Base-by-base conservation (phyloP, 2,329 filamentous ascomycete species). In the Aspergillus sp. region DNA sequence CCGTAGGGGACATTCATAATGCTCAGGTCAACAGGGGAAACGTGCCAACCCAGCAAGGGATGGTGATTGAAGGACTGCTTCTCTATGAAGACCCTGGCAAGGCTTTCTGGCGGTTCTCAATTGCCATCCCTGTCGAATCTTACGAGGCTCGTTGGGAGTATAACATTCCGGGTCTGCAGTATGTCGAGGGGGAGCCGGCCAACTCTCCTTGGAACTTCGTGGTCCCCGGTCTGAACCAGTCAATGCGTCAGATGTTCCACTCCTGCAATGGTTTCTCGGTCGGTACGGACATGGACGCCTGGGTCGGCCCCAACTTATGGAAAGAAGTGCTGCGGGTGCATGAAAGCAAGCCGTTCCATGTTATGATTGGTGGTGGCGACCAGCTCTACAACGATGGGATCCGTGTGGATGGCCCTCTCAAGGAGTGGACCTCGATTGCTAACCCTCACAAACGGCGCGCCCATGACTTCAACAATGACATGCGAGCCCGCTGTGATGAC, bases 301-400 rank as follows among this genome's bases (percentile, higher is more conserved):
- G 81, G 80, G 74, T 76, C 32, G 81, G 82, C 1, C 78, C 78
- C 2, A 78, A 75, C 20, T 67, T 85, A 25, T 84, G 82, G 82
- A 80, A 83, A 53, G 81, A 84, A 52, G 82, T 83, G 27, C 61
- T 84, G 48, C 77, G 81, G 41, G 69, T 80, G 49, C 82, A 85
- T 57, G 74, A 74, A 56, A 62, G 77, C 61, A 74, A 74, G 53
- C 80, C 81, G 6, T 82, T 84, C 64, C 80, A 83, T 60, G 78
- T 82, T 55, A 87, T 85, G 84, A 80, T 96, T 53, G 91, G 91
- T 45, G 91, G 91, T 49, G 91, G 91, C 50, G 91, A 97, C 63
- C 91, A 96, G 69, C 83, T 84, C 56, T 85, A 85, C 68, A 84
- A 84, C 55, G 82, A 84, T 48, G 88, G 87, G 20, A 88, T 97